A percentile compares a stretch with the other conserved stretches of the same genome.
These are phyloP conservation scores for Solanum gracilifrons DNA, from an alignment of 257 asterid species.

Conservation along the genomic window DNA sequence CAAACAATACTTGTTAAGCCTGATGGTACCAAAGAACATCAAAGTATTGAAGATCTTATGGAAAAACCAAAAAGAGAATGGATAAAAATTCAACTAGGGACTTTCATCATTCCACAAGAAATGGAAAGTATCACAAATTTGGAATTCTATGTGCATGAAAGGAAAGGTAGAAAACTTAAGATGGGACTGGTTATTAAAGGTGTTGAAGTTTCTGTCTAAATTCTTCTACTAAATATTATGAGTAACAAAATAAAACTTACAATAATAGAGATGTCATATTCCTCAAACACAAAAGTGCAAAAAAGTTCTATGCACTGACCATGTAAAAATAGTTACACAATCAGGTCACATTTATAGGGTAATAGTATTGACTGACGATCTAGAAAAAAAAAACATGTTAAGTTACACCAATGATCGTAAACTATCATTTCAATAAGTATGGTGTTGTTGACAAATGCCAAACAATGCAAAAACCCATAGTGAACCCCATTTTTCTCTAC, in stretches of 20 bases:
- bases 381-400: background rate
- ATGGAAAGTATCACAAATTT: background rate
- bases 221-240: background rate
- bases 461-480: background rate
- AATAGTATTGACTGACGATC: background rate
- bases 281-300: background rate
- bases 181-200: background rate
- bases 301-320: background rate
- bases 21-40: background rate
- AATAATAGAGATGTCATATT: background rate
- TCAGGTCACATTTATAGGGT: background rate
- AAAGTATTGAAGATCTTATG: background rate
- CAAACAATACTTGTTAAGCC: background rate
- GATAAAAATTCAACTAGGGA: background rate
- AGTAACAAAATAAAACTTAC: background rate
- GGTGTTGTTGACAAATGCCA: background rate
- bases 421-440: background rate
- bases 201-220: background rate
- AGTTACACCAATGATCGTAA: background rate
- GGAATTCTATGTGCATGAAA: background rate
- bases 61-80: background rate
- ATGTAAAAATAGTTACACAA: background rate
- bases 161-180: background rate
- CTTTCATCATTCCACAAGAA: background rate
- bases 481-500: background rate